Conservation (phyloP, 352 stramenopile genomes). For the Globisporangium cylindrosporum region DNA sequence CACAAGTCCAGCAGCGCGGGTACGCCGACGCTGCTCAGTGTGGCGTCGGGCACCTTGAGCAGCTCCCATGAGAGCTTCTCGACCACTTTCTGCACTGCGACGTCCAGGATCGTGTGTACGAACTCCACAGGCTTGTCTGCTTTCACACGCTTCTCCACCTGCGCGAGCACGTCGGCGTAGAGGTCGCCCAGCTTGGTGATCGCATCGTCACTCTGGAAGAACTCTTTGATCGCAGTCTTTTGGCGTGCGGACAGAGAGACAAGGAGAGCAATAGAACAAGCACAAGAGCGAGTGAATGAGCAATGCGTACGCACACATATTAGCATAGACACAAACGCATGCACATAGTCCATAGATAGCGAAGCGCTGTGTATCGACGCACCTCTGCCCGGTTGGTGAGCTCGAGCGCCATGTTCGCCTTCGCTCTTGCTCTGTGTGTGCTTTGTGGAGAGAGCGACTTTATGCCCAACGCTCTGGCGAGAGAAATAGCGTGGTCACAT, state of each 20-base stretch:
- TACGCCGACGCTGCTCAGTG: conserved; percentile 53
- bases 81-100: conserved; percentile 82
- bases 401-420: conserved; percentile 48
- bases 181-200: conserved; percentile 47
- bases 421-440: neutral
- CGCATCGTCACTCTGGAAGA: conserved; percentile 57
- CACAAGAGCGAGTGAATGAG: neutral
- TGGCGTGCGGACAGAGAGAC: neutral
- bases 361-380: neutral
- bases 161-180: conserved; percentile 32
- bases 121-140: conserved; percentile 36
- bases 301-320: neutral
- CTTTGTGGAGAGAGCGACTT: neutral
- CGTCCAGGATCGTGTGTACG: conserved; percentile 62
- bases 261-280: conserved; percentile 2
- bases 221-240: conserved; percentile 54
- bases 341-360: neutral
- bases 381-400: conserved; percentile 67
- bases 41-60: conserved; percentile 54
- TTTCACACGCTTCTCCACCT: conserved; percentile 31
- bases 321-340: neutral
- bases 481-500: too few relatives aligned
- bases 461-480: neutral
- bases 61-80: conserved; percentile 76
- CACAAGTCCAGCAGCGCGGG: conserved; percentile 76